Base-by-base conservation (phyloP, 228 moss, liverwort and hornwort species). In the Sphagnum fallax region DNA sequence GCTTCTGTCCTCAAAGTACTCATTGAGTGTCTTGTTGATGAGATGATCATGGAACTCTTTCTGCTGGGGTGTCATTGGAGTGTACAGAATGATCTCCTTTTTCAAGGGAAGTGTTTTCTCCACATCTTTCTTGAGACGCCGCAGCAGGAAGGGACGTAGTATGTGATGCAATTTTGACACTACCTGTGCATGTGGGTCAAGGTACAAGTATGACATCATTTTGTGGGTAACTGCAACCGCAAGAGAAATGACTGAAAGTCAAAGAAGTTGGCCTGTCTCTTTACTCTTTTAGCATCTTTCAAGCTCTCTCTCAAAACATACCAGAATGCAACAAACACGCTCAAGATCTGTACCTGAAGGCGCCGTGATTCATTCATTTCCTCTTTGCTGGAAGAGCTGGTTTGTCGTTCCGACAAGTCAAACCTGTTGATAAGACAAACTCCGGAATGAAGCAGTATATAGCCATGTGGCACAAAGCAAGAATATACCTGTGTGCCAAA, bases 51-150 rank as follows among this genome's bases (percentile, higher is more conserved):
- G 83, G 64, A 81, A 93, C 16, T 82, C 75, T 67, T 72, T 57
- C 67, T 97, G 97, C 8, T 66, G 77, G 48, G 77, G 52, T 0
- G 86, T 83, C 91, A 97, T 87, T 8, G 87, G 84, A 16, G 93
- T 83, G 62, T 93, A 97, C 5, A 93, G 63, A 63, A 97, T 91
- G 6, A 97, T 80, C 73, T 93, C 97, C 68, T 91, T 97, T 58
- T 97, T 97, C 62, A 83, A 82, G 4, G 97, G 97, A 73, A 97
- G 73, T 51, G 83, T 81, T 67, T 92, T 93, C 73, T 97, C 91
- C 51, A 97, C 96, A 62, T 97, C 96, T 52, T 74, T 77, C 73
- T 97, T 97, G 52, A 97, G 69, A 61, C 96, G 91, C 69, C 96
- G 85, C 48, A 97, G 82, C 52, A 97, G 74, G 60, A 93, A 97